These are phyloP conservation scores for Aschersonia sp. DNA, from an alignment of 2,329 filamentous ascomycete genomes.

Conservation along the genomic window DNA sequence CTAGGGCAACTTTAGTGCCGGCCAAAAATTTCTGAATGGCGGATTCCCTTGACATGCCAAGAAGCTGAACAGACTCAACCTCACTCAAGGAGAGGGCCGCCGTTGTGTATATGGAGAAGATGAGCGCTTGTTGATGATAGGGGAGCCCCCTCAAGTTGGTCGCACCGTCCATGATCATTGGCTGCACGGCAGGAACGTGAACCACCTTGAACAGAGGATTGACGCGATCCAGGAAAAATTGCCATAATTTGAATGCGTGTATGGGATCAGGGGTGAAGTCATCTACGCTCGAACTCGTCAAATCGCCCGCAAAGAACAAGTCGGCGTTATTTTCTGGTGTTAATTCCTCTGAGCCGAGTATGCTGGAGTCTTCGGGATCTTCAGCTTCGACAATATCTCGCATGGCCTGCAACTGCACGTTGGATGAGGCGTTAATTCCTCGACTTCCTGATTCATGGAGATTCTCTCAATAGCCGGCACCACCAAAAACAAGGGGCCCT, in stretches of 20 bases:
- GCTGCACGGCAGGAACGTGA: conserved; percentile 56
- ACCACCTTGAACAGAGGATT: conserved; percentile 61
- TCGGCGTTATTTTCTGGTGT: conserved; percentile 39
- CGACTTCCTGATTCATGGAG: too few relatives aligned
- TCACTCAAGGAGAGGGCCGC: conserved; percentile 40
- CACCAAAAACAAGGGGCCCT: neutral
- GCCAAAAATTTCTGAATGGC: conserved; percentile 36
- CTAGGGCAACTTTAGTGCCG: conserved; percentile 34
- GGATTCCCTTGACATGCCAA: conserved; percentile 33
- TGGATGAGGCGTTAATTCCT: neutral
- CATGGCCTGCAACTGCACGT: conserved; percentile 38
- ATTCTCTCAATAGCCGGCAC: too few relatives aligned
- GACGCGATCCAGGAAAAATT: conserved; percentile 58
- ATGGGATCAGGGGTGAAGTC: conserved; percentile 49
- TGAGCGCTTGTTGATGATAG: conserved; percentile 42
- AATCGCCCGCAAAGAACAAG: conserved; percentile 29
- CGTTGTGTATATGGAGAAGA: conserved; percentile 53
- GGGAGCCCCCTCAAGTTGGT: conserved; percentile 39
- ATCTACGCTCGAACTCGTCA: conserved; percentile 23
- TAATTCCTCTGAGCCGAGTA: conserved; percentile 31
- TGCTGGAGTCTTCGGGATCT: conserved; percentile 31
- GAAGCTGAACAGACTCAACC: conserved; percentile 37
- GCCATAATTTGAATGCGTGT: conserved; percentile 60
- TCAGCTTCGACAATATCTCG: conserved; percentile 39
- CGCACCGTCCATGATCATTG: conserved; percentile 47